Percentiles rank a stretch among this genome's conserved stretches.
Conservation (phyloP, 345 rosid genomes). For the Carallia brachiata region DNA sequence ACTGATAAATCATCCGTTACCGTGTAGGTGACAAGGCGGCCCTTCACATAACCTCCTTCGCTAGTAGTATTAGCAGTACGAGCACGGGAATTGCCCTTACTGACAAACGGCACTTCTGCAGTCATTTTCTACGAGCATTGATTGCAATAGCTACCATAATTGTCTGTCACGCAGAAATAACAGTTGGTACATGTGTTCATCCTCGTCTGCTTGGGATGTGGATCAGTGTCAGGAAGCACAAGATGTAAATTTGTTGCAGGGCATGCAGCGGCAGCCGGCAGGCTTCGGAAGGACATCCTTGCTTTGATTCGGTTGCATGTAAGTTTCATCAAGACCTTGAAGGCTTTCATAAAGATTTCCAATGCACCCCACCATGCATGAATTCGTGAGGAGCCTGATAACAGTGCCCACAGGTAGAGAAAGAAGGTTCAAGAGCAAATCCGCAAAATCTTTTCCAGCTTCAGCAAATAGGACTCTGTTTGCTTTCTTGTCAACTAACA, state of each 20-base stretch:
- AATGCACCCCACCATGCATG: too few species aligned
- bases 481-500: conserved; percentile 9
- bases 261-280: conserved; percentile 21
- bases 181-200: neutral
- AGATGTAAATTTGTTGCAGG: neutral
- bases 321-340: too few species aligned
- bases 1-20: conserved; percentile 35
- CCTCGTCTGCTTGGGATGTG: neutral
- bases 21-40: conserved; percentile 20
- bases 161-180: neutral
- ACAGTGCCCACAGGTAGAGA: too few species aligned
- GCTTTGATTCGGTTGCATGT: too few species aligned
- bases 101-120: neutral
- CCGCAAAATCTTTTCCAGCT: too few species aligned
- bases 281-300: neutral
- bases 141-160: neutral
- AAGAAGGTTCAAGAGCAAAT: too few species aligned
- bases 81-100: too few species aligned
- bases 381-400: too few species aligned
- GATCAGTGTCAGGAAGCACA: neutral
- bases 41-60: conserved; percentile 10
- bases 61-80: too few species aligned
- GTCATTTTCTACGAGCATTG: neutral
- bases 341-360: too few species aligned
- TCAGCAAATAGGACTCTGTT: too few species aligned